Conservation (phyloP, 2,329 filamentous ascomycete species). For the Didymella pinodella region DNA sequence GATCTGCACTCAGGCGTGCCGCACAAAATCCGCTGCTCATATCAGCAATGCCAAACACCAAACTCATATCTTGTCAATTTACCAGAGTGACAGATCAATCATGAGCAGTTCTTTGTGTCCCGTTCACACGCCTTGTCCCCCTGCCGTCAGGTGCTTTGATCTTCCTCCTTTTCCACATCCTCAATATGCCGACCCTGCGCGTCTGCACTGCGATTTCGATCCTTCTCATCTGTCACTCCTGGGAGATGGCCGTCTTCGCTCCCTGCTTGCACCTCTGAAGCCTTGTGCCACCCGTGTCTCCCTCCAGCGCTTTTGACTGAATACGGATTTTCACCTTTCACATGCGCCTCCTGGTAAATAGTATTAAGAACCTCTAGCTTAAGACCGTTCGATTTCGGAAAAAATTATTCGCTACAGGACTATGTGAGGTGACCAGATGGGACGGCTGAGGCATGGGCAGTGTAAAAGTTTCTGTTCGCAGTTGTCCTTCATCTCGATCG, state of each 20-base stretch:
- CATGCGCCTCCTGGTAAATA: background rate
- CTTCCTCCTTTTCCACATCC: background rate
- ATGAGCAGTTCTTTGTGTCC: too few relatives aligned
- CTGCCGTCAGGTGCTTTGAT: background rate
- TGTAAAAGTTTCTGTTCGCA: too few relatives aligned
- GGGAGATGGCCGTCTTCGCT: background rate
- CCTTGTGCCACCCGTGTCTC: background rate
- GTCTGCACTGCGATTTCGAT: background rate
- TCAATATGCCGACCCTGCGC: background rate
- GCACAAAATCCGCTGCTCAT: too few relatives aligned
- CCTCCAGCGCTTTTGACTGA: background rate
- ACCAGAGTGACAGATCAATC: too few relatives aligned
- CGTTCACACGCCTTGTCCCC: too few relatives aligned
- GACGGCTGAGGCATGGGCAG: too few relatives aligned
- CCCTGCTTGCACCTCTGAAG: background rate
- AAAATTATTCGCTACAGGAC: background rate
- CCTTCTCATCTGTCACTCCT: background rate
- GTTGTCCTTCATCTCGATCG: background rate
- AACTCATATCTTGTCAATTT: too few relatives aligned
- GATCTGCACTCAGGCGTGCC: too few relatives aligned
- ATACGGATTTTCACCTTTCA: background rate
- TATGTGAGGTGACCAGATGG: too few relatives aligned
- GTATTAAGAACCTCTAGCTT: background rate
- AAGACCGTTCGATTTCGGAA: background rate
- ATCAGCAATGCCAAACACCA: too few relatives aligned